These are phyloP conservation scores for Cladophialophora psammophila DNA, from an alignment of 2,329 filamentous ascomycete genomes.

Conservation along the genomic window DNA sequence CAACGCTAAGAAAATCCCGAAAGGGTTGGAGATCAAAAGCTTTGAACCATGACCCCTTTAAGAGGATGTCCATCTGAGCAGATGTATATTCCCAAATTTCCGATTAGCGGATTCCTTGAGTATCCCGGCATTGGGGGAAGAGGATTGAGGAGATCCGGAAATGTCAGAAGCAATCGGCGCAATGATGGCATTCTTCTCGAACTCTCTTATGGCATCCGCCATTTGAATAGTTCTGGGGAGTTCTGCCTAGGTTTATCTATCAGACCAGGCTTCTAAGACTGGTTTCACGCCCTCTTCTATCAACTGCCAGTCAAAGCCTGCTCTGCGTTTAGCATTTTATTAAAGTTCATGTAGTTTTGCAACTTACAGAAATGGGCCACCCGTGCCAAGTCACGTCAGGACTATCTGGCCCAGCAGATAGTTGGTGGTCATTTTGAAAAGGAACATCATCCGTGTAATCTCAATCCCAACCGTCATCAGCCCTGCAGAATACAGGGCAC, in stretches of 20 bases:
- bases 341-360: neutral
- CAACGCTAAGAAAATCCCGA: neutral
- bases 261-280: neutral
- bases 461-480: slow-evolving; percentile 32
- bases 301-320: slow-evolving; percentile 26
- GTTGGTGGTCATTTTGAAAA: slow-evolving; percentile 29
- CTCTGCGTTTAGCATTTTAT: neutral
- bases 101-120: slow-evolving; percentile 1
- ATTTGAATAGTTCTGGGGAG: neutral
- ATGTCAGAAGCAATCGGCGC: neutral
- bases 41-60: neutral
- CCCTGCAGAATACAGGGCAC: slow-evolving; percentile 32
- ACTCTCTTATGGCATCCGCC: neutral
- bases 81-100: neutral
- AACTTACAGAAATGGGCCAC: slow-evolving; percentile 28
- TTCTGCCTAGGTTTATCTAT: neutral
- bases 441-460: slow-evolving; percentile 22
- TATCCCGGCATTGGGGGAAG: neutral
- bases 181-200: slow-evolving; percentile 1
- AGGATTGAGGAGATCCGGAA: neutral
- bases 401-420: slow-evolving; percentile 27
- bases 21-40: neutral
- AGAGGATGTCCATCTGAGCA: neutral
- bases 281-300: neutral
- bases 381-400: slow-evolving; percentile 33